Conservation (phyloP, 129 eudicot genomes). For the sunflower (Helianthus annuus) region DNA sequence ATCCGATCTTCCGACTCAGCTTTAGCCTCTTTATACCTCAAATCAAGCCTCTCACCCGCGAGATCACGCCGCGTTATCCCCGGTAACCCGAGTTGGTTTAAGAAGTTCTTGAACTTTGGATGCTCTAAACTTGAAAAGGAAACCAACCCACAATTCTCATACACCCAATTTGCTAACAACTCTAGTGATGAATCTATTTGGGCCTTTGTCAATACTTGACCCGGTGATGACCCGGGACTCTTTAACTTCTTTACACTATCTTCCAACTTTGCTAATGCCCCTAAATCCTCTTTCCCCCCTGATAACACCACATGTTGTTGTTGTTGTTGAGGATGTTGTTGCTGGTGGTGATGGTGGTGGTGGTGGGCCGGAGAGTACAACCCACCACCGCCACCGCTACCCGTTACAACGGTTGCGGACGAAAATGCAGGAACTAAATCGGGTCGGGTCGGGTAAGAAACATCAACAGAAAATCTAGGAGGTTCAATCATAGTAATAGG, state of each 20-base stretch:
- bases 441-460: slow-evolving; percentile 21
- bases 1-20: slow-evolving; percentile 72
- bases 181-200: slow-evolving; percentile 76
- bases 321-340: slow-evolving; percentile 31
- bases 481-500: slow-evolving; percentile 21
- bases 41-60: slow-evolving; percentile 66
- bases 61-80: slow-evolving; percentile 56
- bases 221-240: slow-evolving; percentile 76
- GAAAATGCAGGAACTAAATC: slow-evolving; percentile 30
- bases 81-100: slow-evolving; percentile 78
- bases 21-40: slow-evolving; percentile 64
- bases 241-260: slow-evolving; percentile 90
- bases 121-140: slow-evolving; percentile 83
- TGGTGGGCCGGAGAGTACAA: slow-evolving; percentile 17
- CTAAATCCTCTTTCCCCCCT: slow-evolving; percentile 91
- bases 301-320: slow-evolving; percentile 57
- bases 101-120: slow-evolving; percentile 73
- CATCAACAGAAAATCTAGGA: slow-evolving; percentile 12
- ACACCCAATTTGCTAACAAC: slow-evolving; percentile 80
- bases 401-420: slow-evolving; percentile 27
- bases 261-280: slow-evolving; percentile 83
- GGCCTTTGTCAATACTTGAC: slow-evolving; percentile 58
- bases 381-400: slow-evolving; percentile 32
- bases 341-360: slow-evolving; percentile 31
- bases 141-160: slow-evolving; percentile 79